Conservation (phyloP, 2,329 filamentous ascomycete species). For the Talaromyces sp. region DNA sequence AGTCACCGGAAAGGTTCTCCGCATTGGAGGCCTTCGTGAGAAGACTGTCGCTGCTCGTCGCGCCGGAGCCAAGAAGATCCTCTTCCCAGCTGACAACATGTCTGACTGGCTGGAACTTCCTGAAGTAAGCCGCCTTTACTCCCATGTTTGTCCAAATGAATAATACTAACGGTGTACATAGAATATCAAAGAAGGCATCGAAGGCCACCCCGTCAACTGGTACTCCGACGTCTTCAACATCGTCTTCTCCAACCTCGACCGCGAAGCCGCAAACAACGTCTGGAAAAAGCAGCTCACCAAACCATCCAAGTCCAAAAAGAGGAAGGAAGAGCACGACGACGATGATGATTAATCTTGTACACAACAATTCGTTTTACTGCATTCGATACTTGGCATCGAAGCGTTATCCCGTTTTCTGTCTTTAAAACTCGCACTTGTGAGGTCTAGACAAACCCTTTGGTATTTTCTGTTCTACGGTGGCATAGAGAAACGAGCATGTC, state of each 20-base stretch:
- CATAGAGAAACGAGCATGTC: slow-evolving; percentile 10
- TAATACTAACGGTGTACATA: slow-evolving; percentile 40
- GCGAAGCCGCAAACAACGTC: slow-evolving; percentile 65
- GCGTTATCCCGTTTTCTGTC: neutral
- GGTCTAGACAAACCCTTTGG: neutral
- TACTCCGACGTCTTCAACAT: slow-evolving; percentile 91
- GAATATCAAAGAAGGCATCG: slow-evolving; percentile 97
- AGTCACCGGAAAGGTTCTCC: slow-evolving; percentile 90
- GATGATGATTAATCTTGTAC: slow-evolving; percentile 13
- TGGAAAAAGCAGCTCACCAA: slow-evolving; percentile 66
- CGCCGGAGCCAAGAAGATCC: slow-evolving; percentile 86
- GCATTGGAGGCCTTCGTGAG: slow-evolving; percentile 90
- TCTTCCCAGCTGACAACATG: slow-evolving; percentile 93
- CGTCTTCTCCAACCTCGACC: slow-evolving; percentile 80
- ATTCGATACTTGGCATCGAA: neutral
- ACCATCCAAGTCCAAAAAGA: slow-evolving; percentile 41
- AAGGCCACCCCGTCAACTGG: slow-evolving; percentile 89
- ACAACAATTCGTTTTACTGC: neutral
- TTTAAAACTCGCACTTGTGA: neutral
- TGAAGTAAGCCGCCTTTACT: slow-evolving; percentile 64
- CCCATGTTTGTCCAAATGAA: neutral
- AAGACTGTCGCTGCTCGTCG: slow-evolving; percentile 95
- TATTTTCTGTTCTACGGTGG: neutral
- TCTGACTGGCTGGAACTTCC: slow-evolving; percentile 97
- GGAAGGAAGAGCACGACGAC: slow-evolving; percentile 17